These are phyloP conservation scores for Citrus sp. DNA, from an alignment of 345 rosid genomes.

Conservation along the genomic window DNA sequence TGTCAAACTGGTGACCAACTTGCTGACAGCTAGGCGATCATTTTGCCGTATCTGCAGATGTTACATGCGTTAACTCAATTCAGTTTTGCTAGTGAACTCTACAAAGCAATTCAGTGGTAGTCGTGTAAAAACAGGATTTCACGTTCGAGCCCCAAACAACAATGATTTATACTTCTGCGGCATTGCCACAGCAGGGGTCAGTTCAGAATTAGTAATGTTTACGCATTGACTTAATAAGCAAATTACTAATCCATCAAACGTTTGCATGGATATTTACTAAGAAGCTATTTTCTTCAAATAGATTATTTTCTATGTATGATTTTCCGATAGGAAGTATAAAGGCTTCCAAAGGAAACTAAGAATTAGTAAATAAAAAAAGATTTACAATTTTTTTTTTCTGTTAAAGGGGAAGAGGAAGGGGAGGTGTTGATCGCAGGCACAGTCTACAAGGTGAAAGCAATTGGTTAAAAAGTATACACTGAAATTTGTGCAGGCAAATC, in stretches of 20 bases:
- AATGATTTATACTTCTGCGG: not conserved
- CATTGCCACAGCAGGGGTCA: not conserved
- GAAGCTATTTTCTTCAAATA: not conserved
- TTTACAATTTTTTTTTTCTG: not conserved
- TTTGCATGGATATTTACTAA: not conserved
- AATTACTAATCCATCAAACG: not conserved
- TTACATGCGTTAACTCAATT: not conserved
- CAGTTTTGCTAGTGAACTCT: not conserved
- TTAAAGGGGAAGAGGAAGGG: no score
- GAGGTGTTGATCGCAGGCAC: not conserved
- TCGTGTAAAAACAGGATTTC: not conserved
- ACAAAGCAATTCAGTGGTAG: not conserved
- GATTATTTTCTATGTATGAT: not conserved
- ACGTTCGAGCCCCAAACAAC: not conserved
- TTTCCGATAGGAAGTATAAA: not conserved
- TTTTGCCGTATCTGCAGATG: conserved; percentile 82
- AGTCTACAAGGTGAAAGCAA: not conserved
- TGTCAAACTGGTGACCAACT: conserved; percentile 88
- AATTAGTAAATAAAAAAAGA: not conserved
- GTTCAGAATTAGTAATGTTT: not conserved
- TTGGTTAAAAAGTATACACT: not conserved
- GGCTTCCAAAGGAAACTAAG: not conserved
- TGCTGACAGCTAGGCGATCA: conserved; percentile 88
- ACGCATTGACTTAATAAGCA: not conserved
- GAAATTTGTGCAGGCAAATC: not conserved